phyloP scores from a whole-genome alignment of 176 grass and related monocot genomes.

The Chrysopogon serrulatus region DNA sequence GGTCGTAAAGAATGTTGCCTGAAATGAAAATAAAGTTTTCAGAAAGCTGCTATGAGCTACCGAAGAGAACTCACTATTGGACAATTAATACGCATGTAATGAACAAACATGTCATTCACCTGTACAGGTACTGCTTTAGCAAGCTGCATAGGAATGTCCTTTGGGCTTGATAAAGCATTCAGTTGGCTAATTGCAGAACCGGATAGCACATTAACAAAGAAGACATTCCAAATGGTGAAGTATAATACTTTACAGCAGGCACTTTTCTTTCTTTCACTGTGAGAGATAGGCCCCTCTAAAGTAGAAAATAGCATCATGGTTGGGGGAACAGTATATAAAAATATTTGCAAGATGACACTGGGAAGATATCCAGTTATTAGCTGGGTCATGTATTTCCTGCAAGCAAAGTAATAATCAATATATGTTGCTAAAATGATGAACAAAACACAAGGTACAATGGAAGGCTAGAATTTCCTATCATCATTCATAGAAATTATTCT shows the following conservation, averaged over 20 bases:
- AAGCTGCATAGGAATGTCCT: slow-evolving; percentile 65
- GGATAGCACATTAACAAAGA: slow-evolving; percentile 85
- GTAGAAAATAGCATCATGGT: slow-evolving; percentile 83
- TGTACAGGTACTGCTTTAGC: slow-evolving; percentile 81
- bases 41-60: slow-evolving; percentile 15
- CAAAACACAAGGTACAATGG: not conserved
- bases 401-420: slow-evolving; percentile 18
- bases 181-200: slow-evolving; percentile 71
- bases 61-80: not conserved
- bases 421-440: slow-evolving; percentile 2
- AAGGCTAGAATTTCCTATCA: not conserved
- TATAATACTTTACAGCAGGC: slow-evolving; percentile 78
- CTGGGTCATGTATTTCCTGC: slow-evolving; percentile 64
- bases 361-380: slow-evolving; percentile 93
- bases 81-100: not conserved
- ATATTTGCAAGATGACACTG: slow-evolving; percentile 80
- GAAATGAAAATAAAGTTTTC: slow-evolving; percentile 41
- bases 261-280: slow-evolving; percentile 89
- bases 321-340: slow-evolving; percentile 74
- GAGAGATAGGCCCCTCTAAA: slow-evolving; percentile 84
- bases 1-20: slow-evolving; percentile 93
- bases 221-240: slow-evolving; percentile 96
- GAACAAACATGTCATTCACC: slow-evolving; percentile 40
- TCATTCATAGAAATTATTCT: no score
- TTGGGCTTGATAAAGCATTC: slow-evolving; percentile 66